phyloP scores from a whole-genome alignment of 768 basidiomycete species.

The Saitozyma sp. region DNA sequence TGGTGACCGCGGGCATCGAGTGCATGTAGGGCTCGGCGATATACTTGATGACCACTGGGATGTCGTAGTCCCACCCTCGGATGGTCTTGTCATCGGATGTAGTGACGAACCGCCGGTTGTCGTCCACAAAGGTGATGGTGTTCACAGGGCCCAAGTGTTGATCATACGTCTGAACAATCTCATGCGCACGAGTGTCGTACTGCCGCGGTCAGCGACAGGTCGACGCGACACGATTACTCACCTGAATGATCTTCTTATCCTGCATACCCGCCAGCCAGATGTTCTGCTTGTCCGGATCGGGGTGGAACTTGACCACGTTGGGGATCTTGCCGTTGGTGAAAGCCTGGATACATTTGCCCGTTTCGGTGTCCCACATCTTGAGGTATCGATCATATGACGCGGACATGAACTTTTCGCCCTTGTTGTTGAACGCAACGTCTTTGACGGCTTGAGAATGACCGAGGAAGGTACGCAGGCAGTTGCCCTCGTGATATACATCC shows the following conservation, averaged over 20 bases:
- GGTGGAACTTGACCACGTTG: slow-evolving; percentile 92
- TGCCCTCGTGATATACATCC: slow-evolving; percentile 96
- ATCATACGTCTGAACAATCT: slow-evolving; percentile 97
- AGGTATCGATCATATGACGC: slow-evolving; percentile 95
- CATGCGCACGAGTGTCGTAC: slow-evolving; percentile 94
- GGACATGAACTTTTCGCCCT: slow-evolving; percentile 82
- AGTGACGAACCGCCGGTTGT: slow-evolving; percentile 94
- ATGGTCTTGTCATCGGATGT: slow-evolving; percentile 99
- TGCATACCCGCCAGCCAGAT: slow-evolving; percentile 98
- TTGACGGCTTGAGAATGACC: slow-evolving; percentile 96
- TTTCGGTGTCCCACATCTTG: slow-evolving; percentile 99
- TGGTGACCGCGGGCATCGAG: slow-evolving; percentile 96
- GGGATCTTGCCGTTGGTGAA: slow-evolving; percentile 98
- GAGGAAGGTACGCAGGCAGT: slow-evolving; percentile 94
- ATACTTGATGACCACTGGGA: slow-evolving; percentile 98
- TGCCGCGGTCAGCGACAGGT: slow-evolving; percentile 48
- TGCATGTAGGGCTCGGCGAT: slow-evolving; percentile 99
- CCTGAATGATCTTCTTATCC: slow-evolving; percentile 99
- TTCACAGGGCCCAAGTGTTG: slow-evolving; percentile 98
- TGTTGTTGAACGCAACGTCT: slow-evolving; percentile 92
- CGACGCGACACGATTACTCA: slow-evolving; percentile 50
- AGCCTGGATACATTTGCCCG: slow-evolving; percentile 89
- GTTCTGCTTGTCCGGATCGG: slow-evolving; percentile 92
- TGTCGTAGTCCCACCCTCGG: slow-evolving; percentile 98
- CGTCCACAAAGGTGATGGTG: slow-evolving; percentile 97